A percentile compares a stretch with the other conserved stretches of the same genome.
Conservation (phyloP, 2,329 filamentous ascomycete genomes). For the Trichoderma sp. region DNA sequence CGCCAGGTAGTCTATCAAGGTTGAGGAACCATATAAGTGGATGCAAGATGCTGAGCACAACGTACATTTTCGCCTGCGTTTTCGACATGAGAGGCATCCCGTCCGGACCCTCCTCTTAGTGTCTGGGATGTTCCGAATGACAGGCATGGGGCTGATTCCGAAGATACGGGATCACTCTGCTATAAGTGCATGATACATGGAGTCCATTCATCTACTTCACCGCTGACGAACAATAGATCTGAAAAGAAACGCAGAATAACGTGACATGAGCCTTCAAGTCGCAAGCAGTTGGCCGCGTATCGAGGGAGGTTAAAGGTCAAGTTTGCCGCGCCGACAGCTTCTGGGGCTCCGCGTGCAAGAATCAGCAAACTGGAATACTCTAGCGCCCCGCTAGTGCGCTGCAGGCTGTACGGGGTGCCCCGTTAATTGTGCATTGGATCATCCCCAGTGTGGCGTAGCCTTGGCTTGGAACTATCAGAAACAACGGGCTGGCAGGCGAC, state of each 20-base stretch:
- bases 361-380: not conserved
- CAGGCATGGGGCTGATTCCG: constrained; percentile 29
- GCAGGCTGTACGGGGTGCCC: constrained; percentile 2
- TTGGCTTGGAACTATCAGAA: not conserved
- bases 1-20: not conserved
- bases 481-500: not conserved
- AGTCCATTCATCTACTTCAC: not conserved
- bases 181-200: not conserved
- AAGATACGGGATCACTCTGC: not conserved
- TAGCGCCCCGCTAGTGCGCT: constrained; percentile 25
- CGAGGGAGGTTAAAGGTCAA: not conserved
- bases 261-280: not conserved
- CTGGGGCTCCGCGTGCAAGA: not conserved
- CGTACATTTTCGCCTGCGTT: constrained; percentile 33
- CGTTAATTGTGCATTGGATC: constrained; percentile 21
- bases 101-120: constrained; percentile 33
- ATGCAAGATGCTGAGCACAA: not conserved
- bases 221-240: not conserved
- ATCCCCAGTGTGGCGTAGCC: not conserved
- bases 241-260: not conserved
- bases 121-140: constrained; percentile 30
- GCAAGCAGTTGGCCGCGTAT: not conserved
- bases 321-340: not conserved
- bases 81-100: constrained; percentile 32
- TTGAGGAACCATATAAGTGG: not conserved